A percentile compares a stretch with the other conserved stretches of the same genome.
These are phyloP conservation scores for Diutina ranongensis DNA, from an alignment of 1,139 yeast species.

Conservation along the genomic window DNA sequence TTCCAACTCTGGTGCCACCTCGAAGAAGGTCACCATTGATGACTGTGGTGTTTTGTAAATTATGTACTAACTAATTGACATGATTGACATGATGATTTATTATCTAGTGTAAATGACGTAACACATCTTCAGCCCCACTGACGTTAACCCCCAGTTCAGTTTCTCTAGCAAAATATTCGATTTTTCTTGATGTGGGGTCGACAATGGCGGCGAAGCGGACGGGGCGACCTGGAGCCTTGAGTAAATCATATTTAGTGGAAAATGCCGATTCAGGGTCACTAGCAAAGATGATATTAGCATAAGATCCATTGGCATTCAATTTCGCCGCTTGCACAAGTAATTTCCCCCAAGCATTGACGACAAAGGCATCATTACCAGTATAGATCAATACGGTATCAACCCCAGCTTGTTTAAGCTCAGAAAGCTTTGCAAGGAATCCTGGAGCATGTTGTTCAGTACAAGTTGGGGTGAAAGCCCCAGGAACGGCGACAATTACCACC, in stretches of 20 bases:
- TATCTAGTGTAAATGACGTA: background rate
- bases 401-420: constrained; percentile 48
- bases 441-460: constrained; percentile 81
- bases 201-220: constrained; percentile 64
- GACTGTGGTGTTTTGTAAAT: constrained; percentile 66
- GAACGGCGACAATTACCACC: constrained; percentile 60
- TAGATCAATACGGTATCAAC: constrained; percentile 62
- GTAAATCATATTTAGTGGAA: constrained; percentile 13
- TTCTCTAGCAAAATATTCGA: constrained; percentile 11
- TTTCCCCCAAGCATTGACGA: constrained; percentile 73
- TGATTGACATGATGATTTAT: background rate
- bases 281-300: constrained; percentile 45
- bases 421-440: constrained; percentile 43
- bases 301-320: constrained; percentile 14
- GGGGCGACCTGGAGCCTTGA: constrained; percentile 41
- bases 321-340: constrained; percentile 43
- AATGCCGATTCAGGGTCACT: constrained; percentile 18
- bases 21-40: constrained; percentile 66
- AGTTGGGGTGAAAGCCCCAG: constrained; percentile 89
- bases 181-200: constrained; percentile 9
- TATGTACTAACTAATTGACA: background rate
- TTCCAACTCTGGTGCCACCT: constrained; percentile 74
- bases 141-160: constrained; percentile 10
- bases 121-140: constrained; percentile 7
- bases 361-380: constrained; percentile 78